Base-by-base conservation (phyloP, 371 early-diverging fungal genomes). In the Lichtheimia ornata region DNA sequence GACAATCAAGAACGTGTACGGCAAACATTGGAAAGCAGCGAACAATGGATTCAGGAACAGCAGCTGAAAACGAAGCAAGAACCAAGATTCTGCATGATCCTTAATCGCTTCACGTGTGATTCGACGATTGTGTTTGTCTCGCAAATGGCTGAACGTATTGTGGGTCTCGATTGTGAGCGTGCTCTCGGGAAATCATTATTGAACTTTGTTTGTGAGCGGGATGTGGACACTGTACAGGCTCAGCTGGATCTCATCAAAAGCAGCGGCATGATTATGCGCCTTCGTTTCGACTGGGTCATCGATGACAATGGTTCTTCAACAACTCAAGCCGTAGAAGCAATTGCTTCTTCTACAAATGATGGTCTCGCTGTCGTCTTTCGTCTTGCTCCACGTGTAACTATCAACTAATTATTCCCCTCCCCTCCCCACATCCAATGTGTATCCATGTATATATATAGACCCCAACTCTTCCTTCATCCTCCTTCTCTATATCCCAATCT, bases 261-360 rank as follows among this genome's bases (percentile, higher is more conserved):
- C 44, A 61, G 61, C 24, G 63, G 65, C 50, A 67, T 72, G 62
- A 58, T 72, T 2, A 64, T 72, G 12, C 61, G 74, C 24, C 15
- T 79, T 13, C 67, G 79, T n/a, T 79, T 79, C 54, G 69, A 76
- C 30, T 79, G 79, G 79, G 2, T 71, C 9, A 60, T 69, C 2
- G 65, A 65, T 53, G 35, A 27, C 12, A 59, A 66, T 42, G 47
- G 64, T 11, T 55, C 56, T 17, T n/a, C 50, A 15, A 20, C 51
- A 7, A 50, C 56, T 49, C 24, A 60, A 30, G 35, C 63, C 3
- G 53, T 78, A 3, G 80, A 79, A 49, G 70, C 74, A 4, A 67
- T 74, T 17, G 58, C 70, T 7, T 71, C 72, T 20, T 69, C 73
- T 40, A 69, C 76, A 0, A 79, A 78, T 52, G 88, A 90, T 61